These are phyloP conservation scores for Hevea brasiliensis DNA, from an alignment of 345 rosid genomes.

Conservation along the genomic window DNA sequence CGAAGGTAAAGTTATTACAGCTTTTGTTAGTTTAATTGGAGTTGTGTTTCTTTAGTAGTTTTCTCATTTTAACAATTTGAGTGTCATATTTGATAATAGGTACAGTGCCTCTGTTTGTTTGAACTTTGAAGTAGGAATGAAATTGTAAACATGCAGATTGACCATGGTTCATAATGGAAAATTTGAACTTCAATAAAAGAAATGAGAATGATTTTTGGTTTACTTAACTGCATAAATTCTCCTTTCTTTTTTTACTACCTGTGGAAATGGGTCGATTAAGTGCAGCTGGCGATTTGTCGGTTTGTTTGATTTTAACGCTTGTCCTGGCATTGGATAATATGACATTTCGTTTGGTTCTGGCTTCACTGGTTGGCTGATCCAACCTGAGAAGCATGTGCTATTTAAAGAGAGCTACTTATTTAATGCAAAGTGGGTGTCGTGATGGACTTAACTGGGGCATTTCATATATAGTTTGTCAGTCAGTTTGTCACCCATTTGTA, in stretches of 20 bases:
- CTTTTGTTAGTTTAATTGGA: not conserved
- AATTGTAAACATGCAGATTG: not conserved
- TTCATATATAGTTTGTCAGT: too few species aligned
- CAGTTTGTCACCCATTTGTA: too few species aligned
- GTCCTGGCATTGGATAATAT: too few species aligned
- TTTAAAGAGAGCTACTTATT: too few species aligned
- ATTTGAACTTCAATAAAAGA: not conserved
- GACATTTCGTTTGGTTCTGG: too few species aligned
- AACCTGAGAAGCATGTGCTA: too few species aligned
- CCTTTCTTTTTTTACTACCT: conserved; percentile 8
- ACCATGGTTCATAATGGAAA: not conserved
- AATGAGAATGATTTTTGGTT: conserved; percentile 5
- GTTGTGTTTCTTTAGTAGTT: not conserved
- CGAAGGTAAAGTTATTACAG: conserved; percentile 54
- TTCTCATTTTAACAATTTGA: conserved; percentile 1
- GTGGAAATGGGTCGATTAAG: not conserved
- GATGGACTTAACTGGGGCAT: too few species aligned
- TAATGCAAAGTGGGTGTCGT: too few species aligned
- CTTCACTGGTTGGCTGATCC: too few species aligned
- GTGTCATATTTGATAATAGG: not conserved
- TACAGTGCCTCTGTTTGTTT: conserved; percentile 1
- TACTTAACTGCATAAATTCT: not conserved
- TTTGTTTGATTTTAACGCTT: not conserved
- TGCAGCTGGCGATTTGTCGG: not conserved
- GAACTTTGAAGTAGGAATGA: not conserved